These are phyloP conservation scores for Blepharisma japonicum DNA, from an alignment of 73 alveolate species.

Conservation along the genomic window DNA sequence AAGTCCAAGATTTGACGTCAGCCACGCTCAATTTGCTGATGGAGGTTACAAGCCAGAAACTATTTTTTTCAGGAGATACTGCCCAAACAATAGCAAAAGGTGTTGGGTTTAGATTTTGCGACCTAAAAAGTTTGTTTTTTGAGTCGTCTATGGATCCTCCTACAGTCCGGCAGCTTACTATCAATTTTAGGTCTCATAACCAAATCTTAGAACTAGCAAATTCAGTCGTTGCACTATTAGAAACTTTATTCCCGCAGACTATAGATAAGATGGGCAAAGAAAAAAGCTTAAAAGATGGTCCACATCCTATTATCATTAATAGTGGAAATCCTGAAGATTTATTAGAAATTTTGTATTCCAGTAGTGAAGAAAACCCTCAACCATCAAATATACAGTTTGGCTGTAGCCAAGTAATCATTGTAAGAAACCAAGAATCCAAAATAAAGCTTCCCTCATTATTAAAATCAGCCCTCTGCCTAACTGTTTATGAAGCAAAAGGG, in stretches of 20 bases:
- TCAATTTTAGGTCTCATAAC: conserved; percentile 80
- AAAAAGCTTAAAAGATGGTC: conserved; percentile 59
- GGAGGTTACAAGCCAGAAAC: conserved; percentile 52
- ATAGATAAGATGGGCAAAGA: conserved; percentile 74
- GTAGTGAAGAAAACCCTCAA: conserved; percentile 30
- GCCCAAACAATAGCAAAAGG: conserved; percentile 89
- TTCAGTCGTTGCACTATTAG: conserved; percentile 59
- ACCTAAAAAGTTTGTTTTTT: conserved; percentile 51
- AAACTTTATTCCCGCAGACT: conserved; percentile 73
- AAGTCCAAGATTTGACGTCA: conserved; percentile 76
- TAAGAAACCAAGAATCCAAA: conserved; percentile 64
- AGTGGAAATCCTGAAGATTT: conserved; percentile 40
- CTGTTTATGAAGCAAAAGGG: conserved; percentile 77
- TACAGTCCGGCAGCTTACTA: conserved; percentile 29
- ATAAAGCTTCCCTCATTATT: conserved; percentile 45
- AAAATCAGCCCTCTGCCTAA: conserved; percentile 58
- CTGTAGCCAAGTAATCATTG: conserved; percentile 75
- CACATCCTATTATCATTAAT: conserved; percentile 55
- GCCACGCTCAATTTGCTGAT: conserved; percentile 55
- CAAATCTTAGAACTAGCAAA: conserved; percentile 73
- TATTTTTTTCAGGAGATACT: conserved; percentile 88
- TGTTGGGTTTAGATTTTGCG: conserved; percentile 81
- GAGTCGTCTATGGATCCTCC: conserved; percentile 13
- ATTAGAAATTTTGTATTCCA: background rate
- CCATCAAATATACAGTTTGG: conserved; percentile 66